Evolutionary conservation across 2,329 filamentous ascomycete genomes (phyloP).

Genomic region (Cladosporium phlei): DNA sequence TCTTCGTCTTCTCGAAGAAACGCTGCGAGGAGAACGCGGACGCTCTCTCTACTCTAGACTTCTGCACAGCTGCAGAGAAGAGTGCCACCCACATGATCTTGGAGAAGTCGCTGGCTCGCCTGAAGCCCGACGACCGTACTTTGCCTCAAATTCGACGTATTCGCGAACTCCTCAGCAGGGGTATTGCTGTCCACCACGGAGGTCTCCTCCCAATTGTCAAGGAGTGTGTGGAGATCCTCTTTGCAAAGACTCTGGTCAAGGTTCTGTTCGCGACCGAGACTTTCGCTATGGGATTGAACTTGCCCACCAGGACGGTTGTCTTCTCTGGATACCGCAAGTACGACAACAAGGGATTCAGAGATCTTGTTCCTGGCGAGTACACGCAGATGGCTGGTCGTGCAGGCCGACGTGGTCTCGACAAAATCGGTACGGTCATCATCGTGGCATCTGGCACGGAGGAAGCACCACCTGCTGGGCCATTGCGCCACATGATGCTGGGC

Average conservation of each 20-base stretch:
- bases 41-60: constrained; percentile 90
- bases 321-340: constrained; percentile 97
- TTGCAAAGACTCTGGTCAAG: constrained; percentile 91
- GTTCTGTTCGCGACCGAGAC: constrained; percentile 97
- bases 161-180: constrained; percentile 76
- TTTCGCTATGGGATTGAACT: constrained; percentile 95
- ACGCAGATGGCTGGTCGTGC: constrained; percentile 98
- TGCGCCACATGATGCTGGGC: constrained; percentile 92
- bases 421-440: constrained; percentile 90
- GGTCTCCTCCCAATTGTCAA: constrained; percentile 94
- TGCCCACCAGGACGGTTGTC: constrained; percentile 92
- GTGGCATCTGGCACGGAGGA: constrained; percentile 77
- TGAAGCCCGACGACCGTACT: constrained; percentile 83
- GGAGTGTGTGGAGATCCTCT: constrained; percentile 93
- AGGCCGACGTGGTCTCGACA: constrained; percentile 85
- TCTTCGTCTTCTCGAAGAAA: constrained; percentile 98
- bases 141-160: constrained; percentile 90
- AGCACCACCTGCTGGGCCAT: constrained; percentile 74
- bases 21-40: constrained; percentile 96
- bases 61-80: constrained; percentile 88
- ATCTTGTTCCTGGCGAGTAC: constrained; percentile 89
- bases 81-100: constrained; percentile 97
- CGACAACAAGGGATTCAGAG: constrained; percentile 85
- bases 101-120: constrained; percentile 83
- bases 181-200: constrained; percentile 94